These are phyloP conservation scores for Panellus pusillus DNA, from an alignment of 768 basidiomycete species.

Conservation along the genomic window DNA sequence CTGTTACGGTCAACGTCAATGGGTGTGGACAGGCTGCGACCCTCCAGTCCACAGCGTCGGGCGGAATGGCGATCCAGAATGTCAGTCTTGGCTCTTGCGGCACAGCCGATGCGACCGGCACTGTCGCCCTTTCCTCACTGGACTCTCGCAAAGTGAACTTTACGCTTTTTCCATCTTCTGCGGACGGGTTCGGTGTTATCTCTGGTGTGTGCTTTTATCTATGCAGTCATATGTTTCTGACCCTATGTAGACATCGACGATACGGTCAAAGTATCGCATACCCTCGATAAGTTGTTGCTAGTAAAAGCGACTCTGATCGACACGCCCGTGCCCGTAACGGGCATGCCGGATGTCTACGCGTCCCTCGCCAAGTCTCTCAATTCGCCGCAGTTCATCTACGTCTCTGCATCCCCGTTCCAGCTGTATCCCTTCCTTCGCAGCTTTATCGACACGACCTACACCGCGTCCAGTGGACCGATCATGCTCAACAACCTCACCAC, in stretches of 20 bases:
- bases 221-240: not conserved
- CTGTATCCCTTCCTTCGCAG: conserved; percentile 44
- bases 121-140: conserved; percentile 18
- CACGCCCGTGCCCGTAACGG: conserved; percentile 39
- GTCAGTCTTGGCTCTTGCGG: conserved; percentile 34
- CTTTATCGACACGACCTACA: conserved; percentile 38
- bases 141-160: conserved; percentile 27
- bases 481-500: conserved; percentile 40
- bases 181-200: conserved; percentile 43
- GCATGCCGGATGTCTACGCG: conserved; percentile 47
- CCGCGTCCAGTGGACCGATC: conserved; percentile 39
- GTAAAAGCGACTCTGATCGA: conserved; percentile 41
- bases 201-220: conserved; percentile 32
- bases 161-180: conserved; percentile 35
- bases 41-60: conserved; percentile 31
- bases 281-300: conserved; percentile 34
- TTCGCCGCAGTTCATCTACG: conserved; percentile 42
- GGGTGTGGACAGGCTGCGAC: conserved; percentile 30
- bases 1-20: conserved; percentile 30
- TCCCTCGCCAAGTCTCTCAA: conserved; percentile 37
- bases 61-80: conserved; percentile 34
- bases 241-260: conserved; percentile 40
- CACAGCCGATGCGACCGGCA: conserved; percentile 17
- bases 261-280: conserved; percentile 43
- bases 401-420: conserved; percentile 46